phyloP scores from a whole-genome alignment of 257 asterid genomes.

The Nicotiana tabacum region DNA sequence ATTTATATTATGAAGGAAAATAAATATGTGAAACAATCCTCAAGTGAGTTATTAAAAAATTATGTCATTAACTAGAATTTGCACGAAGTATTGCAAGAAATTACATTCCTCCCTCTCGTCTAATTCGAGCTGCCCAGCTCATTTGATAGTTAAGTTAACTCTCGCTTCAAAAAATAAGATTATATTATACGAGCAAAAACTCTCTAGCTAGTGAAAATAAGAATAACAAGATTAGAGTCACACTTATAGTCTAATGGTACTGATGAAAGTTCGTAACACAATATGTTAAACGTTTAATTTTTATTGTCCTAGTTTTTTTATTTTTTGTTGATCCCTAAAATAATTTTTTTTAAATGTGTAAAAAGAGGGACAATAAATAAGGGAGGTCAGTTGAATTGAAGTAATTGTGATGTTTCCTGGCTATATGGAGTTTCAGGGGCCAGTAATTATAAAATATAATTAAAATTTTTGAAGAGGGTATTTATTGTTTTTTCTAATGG shows the following conservation, averaged over 20 bases:
- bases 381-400: slow-evolving; percentile 1
- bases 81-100: not conserved
- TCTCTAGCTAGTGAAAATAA: not conserved
- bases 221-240: not conserved
- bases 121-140: not conserved
- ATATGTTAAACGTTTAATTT: not conserved
- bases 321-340: too few species aligned
- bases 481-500: not conserved
- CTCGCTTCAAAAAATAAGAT: not conserved
- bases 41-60: not conserved
- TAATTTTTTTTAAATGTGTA: too few species aligned
- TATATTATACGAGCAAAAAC: too few species aligned
- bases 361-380: not conserved
- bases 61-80: not conserved
- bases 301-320: not conserved
- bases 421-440: slow-evolving; percentile 22
- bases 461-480: not conserved
- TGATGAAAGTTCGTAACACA: not conserved
- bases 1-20: not conserved
- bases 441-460: slow-evolving; percentile 4
- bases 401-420: slow-evolving; percentile 8
- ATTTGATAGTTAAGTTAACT: too few species aligned
- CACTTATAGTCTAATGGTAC: not conserved
- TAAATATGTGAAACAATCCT: not conserved
- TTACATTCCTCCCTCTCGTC: not conserved